Evolutionary conservation across 345 rosid genomes (phyloP).

Genomic region (Brassica nigra): DNA sequence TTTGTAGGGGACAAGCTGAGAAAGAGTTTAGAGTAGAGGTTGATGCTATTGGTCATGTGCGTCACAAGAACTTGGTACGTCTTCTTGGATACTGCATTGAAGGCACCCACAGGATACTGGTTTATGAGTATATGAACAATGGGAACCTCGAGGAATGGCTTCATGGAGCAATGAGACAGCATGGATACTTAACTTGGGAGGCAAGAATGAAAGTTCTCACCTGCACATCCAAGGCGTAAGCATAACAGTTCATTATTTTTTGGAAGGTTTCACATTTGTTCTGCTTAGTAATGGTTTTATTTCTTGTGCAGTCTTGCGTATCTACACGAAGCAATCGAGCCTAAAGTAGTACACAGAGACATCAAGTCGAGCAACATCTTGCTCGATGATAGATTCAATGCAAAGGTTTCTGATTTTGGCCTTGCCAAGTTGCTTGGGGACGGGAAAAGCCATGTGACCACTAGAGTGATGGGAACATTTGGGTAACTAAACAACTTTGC

Average conservation of each 20-base stretch:
- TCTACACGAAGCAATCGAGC: constrained; percentile 97
- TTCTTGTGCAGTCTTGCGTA: constrained; percentile 72
- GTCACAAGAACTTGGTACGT: constrained; percentile 93
- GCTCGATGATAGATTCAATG: constrained; percentile 84
- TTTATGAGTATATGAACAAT: constrained; percentile 85
- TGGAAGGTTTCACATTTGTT: too few relatives aligned
- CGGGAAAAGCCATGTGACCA: constrained; percentile 94
- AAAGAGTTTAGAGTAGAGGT: constrained; percentile 92
- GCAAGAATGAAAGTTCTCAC: constrained; percentile 78
- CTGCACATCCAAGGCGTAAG: constrained; percentile 86
- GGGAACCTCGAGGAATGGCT: constrained; percentile 96
- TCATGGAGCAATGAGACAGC: constrained; percentile 71
- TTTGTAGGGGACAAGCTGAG: constrained; percentile 87
- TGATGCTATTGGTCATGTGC: constrained; percentile 93
- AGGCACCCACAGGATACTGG: constrained; percentile 88
- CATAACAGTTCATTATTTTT: neutral
- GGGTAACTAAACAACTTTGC: too few relatives aligned
- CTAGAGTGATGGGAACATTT: constrained; percentile 98
- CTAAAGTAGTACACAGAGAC: constrained; percentile 98
- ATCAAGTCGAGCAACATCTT: constrained; percentile 93
- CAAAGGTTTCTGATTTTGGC: constrained; percentile 97
- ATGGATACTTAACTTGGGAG: constrained; percentile 86
- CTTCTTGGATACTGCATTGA: constrained; percentile 94
- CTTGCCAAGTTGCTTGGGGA: constrained; percentile 95
- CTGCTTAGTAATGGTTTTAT: neutral